Evolutionary conservation across 306 rosid species (phyloP), one percentile per base, ranked within the genome.

Genomic region (Cucurbita argyrosperma): DNA sequence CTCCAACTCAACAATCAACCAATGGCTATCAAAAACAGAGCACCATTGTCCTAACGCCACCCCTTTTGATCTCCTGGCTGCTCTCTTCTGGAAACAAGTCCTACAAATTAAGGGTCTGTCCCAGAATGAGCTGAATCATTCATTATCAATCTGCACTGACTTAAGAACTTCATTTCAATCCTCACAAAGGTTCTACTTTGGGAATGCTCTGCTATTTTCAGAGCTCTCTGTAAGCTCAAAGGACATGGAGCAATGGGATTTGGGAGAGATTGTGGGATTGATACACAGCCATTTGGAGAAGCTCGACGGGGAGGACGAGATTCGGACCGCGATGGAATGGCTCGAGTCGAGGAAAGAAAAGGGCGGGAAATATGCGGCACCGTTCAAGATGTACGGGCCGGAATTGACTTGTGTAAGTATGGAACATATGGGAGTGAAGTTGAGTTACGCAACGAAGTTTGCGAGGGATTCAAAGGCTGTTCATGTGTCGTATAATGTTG

Each of bases 171-270:
- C 74, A 10, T 47, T 78, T 10, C 45, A 78, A 45, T n/a, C 47
- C 6, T 47, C 91, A 2, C 35, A 30, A 4, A 87, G 86, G 13
- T 72, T 5, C 57, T 68, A 83, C 60, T 85, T 87, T 13, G 97
- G 97, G 19, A 91, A 91, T 10, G 91, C 96, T 4, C 51, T 87
- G 64, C 84, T 81, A 54, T 87, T 91, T 56, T 87, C 96, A 7
- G 50, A 7, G 43, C 76, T 91, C 0, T 70, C 83, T 0, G 5
- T 84, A 8, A 60, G 56, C 4, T 43, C 16, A 4, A 72, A 55
- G 40, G 85, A 81, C 16, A 61, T 76, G 45, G 57, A 66, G 6
- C 67, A 40, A 37, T 12, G 5, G 3, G 37, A 46, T 12, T 4
- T 87, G 10, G 87, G 78, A 50, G 53, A 51, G 15, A 52, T 82